Conservation (phyloP, 1,284 basidiomycete species). For the Phellopilus nigrolimitatus region DNA sequence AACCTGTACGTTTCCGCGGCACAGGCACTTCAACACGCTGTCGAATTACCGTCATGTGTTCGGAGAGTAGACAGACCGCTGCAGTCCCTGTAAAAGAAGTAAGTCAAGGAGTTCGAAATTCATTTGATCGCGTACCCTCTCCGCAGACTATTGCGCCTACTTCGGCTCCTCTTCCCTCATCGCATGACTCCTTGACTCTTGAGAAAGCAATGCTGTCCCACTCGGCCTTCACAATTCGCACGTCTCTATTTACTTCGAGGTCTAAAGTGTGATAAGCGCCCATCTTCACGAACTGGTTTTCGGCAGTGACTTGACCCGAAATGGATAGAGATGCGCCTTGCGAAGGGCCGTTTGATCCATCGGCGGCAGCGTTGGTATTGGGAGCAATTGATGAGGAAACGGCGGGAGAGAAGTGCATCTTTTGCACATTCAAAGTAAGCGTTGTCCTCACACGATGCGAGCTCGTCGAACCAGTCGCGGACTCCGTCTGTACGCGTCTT, state of each 20-base stretch:
- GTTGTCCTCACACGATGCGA: conserved; percentile 85
- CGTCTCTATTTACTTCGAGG: conserved; percentile 87
- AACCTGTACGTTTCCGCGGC: conserved; percentile 85
- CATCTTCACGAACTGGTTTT: conserved; percentile 90
- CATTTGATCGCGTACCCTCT: conserved; percentile 49
- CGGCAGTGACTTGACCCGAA: conserved; percentile 82
- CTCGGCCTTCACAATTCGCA: conserved; percentile 84
- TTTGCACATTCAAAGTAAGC: conserved; percentile 79
- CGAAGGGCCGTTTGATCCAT: conserved; percentile 40
- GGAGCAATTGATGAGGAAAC: conserved; percentile 58
- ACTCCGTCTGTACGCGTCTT: conserved; percentile 73
- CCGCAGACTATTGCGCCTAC: conserved; percentile 96
- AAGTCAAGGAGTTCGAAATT: conserved; percentile 7
- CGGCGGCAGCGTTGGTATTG: conserved; percentile 38
- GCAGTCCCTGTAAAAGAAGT: conserved; percentile 61
- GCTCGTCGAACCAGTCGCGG: conserved; percentile 89
- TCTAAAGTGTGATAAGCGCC: conserved; percentile 97
- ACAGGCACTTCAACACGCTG: conserved; percentile 90
- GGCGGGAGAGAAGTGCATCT: conserved; percentile 31
- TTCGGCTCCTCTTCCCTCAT: conserved; percentile 92
- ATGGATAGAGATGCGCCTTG: conserved; percentile 72
- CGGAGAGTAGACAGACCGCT: conserved; percentile 89
- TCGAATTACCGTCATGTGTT: conserved; percentile 94
- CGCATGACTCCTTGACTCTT: conserved; percentile 82
- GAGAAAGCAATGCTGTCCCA: conserved; percentile 91